Evolutionary conservation across 805 yeast genomes (phyloP).

Genomic region (Lipomyces yamanashiensis): DNA sequence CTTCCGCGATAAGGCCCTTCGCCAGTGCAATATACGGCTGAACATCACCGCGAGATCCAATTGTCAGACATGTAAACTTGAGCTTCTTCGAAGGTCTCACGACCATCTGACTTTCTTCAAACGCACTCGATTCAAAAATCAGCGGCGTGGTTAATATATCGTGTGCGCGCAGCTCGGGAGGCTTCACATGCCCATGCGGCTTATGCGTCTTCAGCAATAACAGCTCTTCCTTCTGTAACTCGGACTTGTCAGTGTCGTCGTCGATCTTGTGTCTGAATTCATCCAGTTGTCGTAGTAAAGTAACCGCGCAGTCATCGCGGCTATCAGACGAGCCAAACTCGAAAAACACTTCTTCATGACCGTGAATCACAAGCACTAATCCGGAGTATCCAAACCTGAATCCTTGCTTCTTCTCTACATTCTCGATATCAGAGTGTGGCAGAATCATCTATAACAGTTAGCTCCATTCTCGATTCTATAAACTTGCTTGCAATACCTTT

Average conservation of each 20-base stretch:
- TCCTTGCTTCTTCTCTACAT: conserved; percentile 68
- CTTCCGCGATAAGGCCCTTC: conserved; percentile 74
- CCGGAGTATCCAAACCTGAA: conserved; percentile 71
- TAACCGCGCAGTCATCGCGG: conserved; percentile 72
- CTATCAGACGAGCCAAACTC: conserved; percentile 70
- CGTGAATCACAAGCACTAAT: conserved; percentile 68
- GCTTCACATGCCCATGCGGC: neutral
- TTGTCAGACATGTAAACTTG: conserved; percentile 74
- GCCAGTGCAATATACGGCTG: conserved; percentile 95
- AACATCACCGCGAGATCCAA: conserved; percentile 96
- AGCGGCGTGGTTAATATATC: conserved; percentile 19
- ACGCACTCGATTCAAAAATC: conserved; percentile 44
- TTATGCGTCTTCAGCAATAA: conserved; percentile 6
- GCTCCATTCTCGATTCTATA: neutral
- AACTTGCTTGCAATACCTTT: conserved; percentile 40
- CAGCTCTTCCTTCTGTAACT: conserved; percentile 9
- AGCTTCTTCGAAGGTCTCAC: conserved; percentile 57
- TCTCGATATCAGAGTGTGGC: conserved; percentile 75
- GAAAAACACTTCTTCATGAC: conserved; percentile 75
- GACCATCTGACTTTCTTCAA: conserved; percentile 46
- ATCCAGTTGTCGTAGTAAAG: conserved; percentile 57
- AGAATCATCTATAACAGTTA: conserved; percentile 60
- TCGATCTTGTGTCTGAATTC: neutral
- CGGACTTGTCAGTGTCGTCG: conserved; percentile 2
- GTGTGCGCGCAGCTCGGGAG: conserved; percentile 1